Evolutionary conservation across 2,329 filamentous ascomycete genomes (phyloP).

Genomic region (Leptoxyphium fumago): DNA sequence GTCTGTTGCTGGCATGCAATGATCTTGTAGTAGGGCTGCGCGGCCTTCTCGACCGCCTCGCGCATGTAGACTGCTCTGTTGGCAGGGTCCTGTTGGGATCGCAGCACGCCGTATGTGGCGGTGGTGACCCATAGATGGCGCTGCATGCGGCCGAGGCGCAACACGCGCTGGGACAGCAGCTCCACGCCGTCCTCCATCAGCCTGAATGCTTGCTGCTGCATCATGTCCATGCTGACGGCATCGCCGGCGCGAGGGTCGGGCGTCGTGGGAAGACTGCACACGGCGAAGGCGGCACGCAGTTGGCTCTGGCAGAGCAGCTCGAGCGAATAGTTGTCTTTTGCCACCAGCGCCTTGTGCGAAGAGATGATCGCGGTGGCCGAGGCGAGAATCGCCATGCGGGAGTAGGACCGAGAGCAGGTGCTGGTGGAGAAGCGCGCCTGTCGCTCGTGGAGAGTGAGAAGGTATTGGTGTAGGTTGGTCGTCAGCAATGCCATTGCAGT

Average conservation of each 20-base stretch:
- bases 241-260: slow-evolving; percentile 10
- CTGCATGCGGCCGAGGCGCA: slow-evolving; percentile 16
- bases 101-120: slow-evolving; percentile 14
- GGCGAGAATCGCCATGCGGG: slow-evolving; percentile 15
- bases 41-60: slow-evolving; percentile 17
- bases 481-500: slow-evolving; percentile 12
- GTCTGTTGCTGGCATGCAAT: slow-evolving; percentile 14
- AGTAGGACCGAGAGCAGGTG: slow-evolving; percentile 14
- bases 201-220: not conserved
- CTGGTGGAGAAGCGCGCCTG: slow-evolving; percentile 14
- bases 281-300: slow-evolving; percentile 15
- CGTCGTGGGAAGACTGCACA: slow-evolving; percentile 13
- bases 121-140: slow-evolving; percentile 18
- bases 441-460: slow-evolving; percentile 17
- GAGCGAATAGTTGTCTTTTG: slow-evolving; percentile 12
- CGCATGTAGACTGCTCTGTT: slow-evolving; percentile 15
- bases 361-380: slow-evolving; percentile 14
- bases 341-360: slow-evolving; percentile 11
- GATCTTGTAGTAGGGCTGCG: slow-evolving; percentile 17
- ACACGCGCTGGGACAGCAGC: slow-evolving; percentile 16
- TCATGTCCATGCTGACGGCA: slow-evolving; percentile 8
- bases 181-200: slow-evolving; percentile 12
- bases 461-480: slow-evolving; percentile 18
- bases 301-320: slow-evolving; percentile 16
- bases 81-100: slow-evolving; percentile 11